Conservation (phyloP, 371 early-diverging fungal species). For the Apophysomyces elegans region DNA sequence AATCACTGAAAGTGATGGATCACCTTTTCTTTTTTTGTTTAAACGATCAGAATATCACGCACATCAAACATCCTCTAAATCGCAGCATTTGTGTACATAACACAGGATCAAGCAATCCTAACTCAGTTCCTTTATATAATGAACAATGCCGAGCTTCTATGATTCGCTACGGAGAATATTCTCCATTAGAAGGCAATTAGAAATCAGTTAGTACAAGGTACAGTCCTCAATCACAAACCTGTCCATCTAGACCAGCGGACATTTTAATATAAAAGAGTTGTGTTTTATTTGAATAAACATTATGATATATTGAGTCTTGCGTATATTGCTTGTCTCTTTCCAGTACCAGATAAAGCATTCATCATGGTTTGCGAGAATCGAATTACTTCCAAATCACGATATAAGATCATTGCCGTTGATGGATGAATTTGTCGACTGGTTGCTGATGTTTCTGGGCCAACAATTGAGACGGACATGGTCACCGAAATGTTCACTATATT, state of each 20-base stretch:
- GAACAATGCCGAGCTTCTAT: no score
- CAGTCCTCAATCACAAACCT: no score
- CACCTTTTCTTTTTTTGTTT: neutral
- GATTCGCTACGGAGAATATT: no score
- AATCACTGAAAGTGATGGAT: neutral
- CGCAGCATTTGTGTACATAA: neutral
- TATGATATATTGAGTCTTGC: no score
- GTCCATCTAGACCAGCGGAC: no score
- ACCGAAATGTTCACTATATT: slow-evolving; percentile 14
- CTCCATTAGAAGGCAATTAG: no score
- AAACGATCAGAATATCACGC: neutral
- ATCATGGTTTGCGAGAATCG: neutral
- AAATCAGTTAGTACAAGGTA: no score
- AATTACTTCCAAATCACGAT: slow-evolving; percentile 9
- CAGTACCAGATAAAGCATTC: no score
- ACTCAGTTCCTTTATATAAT: neutral
- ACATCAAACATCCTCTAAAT: slow-evolving; percentile 8
- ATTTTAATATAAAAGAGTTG: no score
- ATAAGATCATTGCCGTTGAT: slow-evolving; percentile 10
- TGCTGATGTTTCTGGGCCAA: slow-evolving; percentile 10
- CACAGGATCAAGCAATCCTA: neutral
- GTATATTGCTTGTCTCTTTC: no score
- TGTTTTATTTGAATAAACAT: no score
- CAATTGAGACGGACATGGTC: slow-evolving; percentile 13
- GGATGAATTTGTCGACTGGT: slow-evolving; percentile 13